Conservation (phyloP, 2,329 filamentous ascomycete species). For the Fusarium palustre region DNA sequence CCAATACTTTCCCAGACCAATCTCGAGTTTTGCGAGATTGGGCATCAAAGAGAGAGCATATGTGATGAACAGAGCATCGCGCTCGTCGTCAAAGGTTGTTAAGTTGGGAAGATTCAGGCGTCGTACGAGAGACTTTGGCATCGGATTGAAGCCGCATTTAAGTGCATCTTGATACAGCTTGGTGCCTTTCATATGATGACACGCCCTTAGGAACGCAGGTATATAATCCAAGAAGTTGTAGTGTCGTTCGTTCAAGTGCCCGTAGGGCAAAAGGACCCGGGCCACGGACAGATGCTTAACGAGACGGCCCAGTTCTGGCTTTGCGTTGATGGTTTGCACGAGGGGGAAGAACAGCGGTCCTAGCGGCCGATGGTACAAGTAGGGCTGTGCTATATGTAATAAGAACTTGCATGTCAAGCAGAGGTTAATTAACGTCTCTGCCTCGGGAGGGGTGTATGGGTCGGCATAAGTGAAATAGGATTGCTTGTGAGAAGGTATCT, state of each 20-base stretch:
- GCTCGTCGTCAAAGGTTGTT: neutral
- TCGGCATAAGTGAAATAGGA: fast-evolving
- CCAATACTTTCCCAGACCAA: fast-evolving
- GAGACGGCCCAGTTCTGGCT: neutral
- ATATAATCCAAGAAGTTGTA: neutral
- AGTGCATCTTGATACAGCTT: neutral
- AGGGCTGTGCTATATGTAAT: fast-evolving
- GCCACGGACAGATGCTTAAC: neutral
- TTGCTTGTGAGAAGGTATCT: fast-evolving
- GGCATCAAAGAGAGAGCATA: neutral
- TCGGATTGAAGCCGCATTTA: neutral
- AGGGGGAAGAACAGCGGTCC: neutral
- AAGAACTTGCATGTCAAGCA: neutral
- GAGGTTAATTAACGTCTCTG: neutral
- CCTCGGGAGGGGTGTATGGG: neutral
- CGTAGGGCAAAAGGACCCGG: neutral
- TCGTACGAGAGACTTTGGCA: neutral
- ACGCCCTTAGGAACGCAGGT: neutral
- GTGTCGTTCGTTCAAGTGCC: neutral
- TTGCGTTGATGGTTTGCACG: fast-evolving
- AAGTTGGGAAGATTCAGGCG: neutral
- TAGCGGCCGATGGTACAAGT: neutral
- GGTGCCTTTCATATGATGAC: neutral
- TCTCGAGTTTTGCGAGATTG: neutral
- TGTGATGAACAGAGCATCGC: neutral